Percentiles rank a stretch among this genome's conserved stretches.
Conservation (phyloP, 2,329 filamentous ascomycete species). For the Trichophyton equinum region DNA sequence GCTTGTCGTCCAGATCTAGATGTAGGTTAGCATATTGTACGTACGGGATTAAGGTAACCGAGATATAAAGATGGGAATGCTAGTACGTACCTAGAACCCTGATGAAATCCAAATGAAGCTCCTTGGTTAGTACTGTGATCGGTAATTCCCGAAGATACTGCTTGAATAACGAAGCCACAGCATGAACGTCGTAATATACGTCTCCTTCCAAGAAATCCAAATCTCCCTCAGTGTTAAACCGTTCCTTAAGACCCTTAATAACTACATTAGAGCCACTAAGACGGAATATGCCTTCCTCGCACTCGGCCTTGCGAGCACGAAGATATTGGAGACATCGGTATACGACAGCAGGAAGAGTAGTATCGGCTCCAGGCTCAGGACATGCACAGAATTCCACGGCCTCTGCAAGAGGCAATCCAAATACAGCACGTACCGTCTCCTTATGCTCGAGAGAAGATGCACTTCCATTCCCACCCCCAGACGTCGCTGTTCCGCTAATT, state of each 20-base stretch:
- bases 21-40: neutral
- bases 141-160: slow-evolving; percentile 87
- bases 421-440: slow-evolving; percentile 56
- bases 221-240: slow-evolving; percentile 88
- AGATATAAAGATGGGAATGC: neutral
- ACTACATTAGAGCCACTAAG: slow-evolving; percentile 93
- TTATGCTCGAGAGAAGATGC: slow-evolving; percentile 36
- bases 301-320: slow-evolving; percentile 63
- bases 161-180: slow-evolving; percentile 86
- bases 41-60: slow-evolving; percentile 3
- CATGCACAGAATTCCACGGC: slow-evolving; percentile 73
- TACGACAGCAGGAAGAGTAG: slow-evolving; percentile 78
- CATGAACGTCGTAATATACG: slow-evolving; percentile 88
- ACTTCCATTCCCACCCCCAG: slow-evolving; percentile 23
- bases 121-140: slow-evolving; percentile 77
- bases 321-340: slow-evolving; percentile 94
- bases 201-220: slow-evolving; percentile 69
- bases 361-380: slow-evolving; percentile 46
- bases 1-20: slow-evolving; percentile 56
- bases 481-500: neutral
- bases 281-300: slow-evolving; percentile 91
- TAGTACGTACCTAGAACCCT: slow-evolving; percentile 50
- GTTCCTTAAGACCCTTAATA: slow-evolving; percentile 79
- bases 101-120: slow-evolving; percentile 81
- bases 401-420: slow-evolving; percentile 73